Conservation (phyloP, 345 rosid genomes). For the Leavenworthia alabamica region DNA sequence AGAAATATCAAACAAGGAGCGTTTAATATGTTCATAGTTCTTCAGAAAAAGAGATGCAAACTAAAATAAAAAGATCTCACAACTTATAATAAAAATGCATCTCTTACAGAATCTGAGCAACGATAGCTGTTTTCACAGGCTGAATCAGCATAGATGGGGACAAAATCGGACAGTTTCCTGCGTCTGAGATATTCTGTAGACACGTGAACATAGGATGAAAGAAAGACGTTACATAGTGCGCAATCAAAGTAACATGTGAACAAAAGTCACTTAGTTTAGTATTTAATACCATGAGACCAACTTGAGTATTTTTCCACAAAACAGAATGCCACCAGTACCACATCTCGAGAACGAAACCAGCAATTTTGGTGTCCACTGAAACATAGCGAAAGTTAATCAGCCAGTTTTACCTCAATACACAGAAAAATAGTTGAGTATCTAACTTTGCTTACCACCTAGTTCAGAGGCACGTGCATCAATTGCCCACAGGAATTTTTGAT, state of each 20-base stretch:
- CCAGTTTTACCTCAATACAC: neutral
- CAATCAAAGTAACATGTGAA: conserved; percentile 4
- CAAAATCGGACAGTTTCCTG: conserved; percentile 31
- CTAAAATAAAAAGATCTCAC: neutral
- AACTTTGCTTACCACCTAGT: conserved; percentile 39
- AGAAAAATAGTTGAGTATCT: neutral
- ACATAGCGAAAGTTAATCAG: conserved; percentile 9
- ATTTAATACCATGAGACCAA: conserved; percentile 41
- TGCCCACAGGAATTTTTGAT: conserved; percentile 73
- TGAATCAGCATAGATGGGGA: conserved; percentile 52
- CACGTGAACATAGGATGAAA: conserved; percentile 21
- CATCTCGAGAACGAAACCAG: conserved; percentile 73
- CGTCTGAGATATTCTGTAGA: conserved; percentile 45
- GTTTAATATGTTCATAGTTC: neutral
- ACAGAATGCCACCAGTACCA: conserved; percentile 89
- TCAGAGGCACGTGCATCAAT: conserved; percentile 65
- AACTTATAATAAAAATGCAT: neutral
- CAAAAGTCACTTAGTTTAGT: neutral
- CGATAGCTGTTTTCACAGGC: conserved; percentile 48
- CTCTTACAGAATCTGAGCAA: conserved; percentile 61
- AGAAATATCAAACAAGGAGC: neutral
- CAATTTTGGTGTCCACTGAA: conserved; percentile 55
- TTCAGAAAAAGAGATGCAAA: neutral
- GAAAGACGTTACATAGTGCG: conserved; percentile 2
- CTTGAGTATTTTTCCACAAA: conserved; percentile 55